Evolutionary conservation across 192 early-diverging fungal genomes (phyloP).

Genomic region (Backusella macrospora): DNA sequence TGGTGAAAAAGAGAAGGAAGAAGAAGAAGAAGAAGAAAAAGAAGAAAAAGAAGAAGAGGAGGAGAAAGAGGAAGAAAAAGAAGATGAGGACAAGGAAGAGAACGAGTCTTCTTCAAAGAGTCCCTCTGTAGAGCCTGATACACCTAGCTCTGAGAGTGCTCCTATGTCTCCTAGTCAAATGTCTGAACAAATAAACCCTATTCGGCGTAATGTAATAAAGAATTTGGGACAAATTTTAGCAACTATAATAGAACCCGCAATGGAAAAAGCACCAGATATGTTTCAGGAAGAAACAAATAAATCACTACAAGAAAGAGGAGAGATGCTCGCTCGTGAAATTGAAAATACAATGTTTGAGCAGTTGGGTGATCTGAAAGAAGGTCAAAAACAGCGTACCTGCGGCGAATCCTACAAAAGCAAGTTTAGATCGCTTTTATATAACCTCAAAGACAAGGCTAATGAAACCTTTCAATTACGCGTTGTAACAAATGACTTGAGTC

Average conservation of each 20-base stretch:
- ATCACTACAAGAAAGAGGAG: slow-evolving; percentile 36
- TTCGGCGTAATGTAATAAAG: slow-evolving; percentile 53
- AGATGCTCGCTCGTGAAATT: slow-evolving; percentile 43
- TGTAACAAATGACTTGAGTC: slow-evolving; percentile 62
- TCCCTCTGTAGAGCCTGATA: not conserved
- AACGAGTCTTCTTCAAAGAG: too few relatives aligned
- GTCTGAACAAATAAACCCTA: slow-evolving; percentile 41
- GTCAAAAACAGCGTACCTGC: slow-evolving; percentile 32
- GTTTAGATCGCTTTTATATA: slow-evolving; percentile 78
- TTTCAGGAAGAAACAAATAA: slow-evolving; percentile 22
- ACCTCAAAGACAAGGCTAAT: slow-evolving; percentile 83
- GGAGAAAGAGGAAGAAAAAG: not conserved
- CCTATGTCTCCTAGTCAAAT: slow-evolving; percentile 28
- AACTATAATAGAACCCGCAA: slow-evolving; percentile 21
- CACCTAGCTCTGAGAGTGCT: not conserved
- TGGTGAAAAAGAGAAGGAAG: not conserved
- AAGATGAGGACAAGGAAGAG: too few relatives aligned
- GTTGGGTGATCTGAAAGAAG: slow-evolving; percentile 37
- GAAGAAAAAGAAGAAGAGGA: not conserved
- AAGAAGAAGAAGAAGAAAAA: not conserved
- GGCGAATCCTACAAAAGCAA: slow-evolving; percentile 74
- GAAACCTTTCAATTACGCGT: slow-evolving; percentile 66
- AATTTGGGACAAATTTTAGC: slow-evolving; percentile 44
- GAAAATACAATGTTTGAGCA: slow-evolving; percentile 54
- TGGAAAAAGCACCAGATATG: slow-evolving; percentile 28